Evolutionary conservation across 129 eudicot species (phyloP), one percentile per base, ranked within the genome.

Genomic region (Helianthus tuberosus): DNA sequence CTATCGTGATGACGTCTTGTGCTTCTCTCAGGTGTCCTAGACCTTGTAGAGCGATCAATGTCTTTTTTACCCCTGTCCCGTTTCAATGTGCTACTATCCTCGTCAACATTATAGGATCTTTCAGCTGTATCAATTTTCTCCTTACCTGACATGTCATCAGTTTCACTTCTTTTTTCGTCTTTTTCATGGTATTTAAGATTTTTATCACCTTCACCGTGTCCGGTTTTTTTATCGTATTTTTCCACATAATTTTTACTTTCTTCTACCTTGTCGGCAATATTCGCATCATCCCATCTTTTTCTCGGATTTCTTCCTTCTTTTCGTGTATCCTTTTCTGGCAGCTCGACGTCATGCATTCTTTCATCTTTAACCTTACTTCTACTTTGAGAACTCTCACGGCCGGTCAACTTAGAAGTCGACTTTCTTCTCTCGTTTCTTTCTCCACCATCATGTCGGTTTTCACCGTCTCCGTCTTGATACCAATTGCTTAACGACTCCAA

Each of bases 391-490:
- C 36, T 68, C 35, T 84, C 93, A 72, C 76, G 72, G 6, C 85
- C 93, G 29, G 86, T 61, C 61, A 64, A 53, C 72, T 86, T 93
- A 11, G 90, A 74, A 71, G 71, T 39, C 0, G 85, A 64, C 72
- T 84, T 88, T 75, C 86, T 84, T 80, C 82, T 87, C 64, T 87
- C 95, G 10, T 77, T 82, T 79, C 80, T 85, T 61, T 86, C 89
- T 51, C 85, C 87, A 61, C 81, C 82, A 13, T 88, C 97, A 71
- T 78, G 85, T 71, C 79, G 84, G 60, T 72, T 82, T 38, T 90
- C 93, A 52, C 74, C 86, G 16, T 91, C 99, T 66, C 93, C 93
- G 73, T 94, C 99, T 50, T 83, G 84, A 83, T 94, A 94, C 96
- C 93, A 91, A 75, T 71, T 86, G 66, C 96, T 94, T 81, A 94